Percentiles rank a stretch among this genome's conserved stretches.
Evolutionary conservation across 2,329 filamentous ascomycete genomes (phyloP).

Genomic region (Xylaria arbuscula): DNA sequence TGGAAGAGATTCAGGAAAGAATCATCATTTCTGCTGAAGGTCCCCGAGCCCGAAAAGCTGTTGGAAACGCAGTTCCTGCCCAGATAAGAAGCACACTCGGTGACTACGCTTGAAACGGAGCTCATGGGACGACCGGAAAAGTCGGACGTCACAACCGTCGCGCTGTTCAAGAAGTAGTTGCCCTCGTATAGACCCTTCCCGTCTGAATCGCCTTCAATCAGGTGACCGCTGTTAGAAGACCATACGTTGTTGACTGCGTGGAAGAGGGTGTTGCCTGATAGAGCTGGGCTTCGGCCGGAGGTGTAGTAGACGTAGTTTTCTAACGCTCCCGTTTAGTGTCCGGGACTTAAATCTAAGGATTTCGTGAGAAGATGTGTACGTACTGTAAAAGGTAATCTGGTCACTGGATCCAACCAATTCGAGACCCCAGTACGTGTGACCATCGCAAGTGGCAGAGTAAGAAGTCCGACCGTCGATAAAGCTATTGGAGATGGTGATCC

Average conservation of each 20-base stretch:
- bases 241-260: conserved; percentile 2
- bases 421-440: neutral
- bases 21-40: neutral
- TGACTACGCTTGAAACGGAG: neutral
- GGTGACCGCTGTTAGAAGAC: neutral
- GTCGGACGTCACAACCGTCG: neutral
- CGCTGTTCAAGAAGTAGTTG: neutral
- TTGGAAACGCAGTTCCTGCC: neutral
- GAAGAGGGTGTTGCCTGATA: neutral
- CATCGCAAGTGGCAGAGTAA: neutral
- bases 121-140: neutral
- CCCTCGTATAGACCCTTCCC: neutral
- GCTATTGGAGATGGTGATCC: neutral
- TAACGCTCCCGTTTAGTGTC: neutral
- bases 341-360: neutral
- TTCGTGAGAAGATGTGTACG: neutral
- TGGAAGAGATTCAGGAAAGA: neutral
- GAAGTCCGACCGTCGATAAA: neutral
- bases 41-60: neutral
- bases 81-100: neutral
- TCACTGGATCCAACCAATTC: neutral
- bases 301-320: neutral
- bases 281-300: neutral
- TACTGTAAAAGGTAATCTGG: neutral
- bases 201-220: neutral